Evolutionary conservation across 805 yeast genomes (phyloP).

Genomic region (Pichia paraexigua): DNA sequence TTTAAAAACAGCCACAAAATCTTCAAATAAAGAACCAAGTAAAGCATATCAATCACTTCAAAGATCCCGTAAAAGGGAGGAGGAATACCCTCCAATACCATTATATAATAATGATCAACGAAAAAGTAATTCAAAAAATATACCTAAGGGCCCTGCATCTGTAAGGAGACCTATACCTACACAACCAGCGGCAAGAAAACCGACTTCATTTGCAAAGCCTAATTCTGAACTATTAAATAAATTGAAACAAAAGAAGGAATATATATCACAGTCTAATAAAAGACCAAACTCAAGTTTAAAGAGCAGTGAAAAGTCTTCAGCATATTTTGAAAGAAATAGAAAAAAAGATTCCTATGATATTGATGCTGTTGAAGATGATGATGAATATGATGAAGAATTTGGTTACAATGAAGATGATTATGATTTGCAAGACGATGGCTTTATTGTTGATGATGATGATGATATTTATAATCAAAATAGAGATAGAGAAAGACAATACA

Average conservation of each 20-base stretch:
- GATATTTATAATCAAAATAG: slow-evolving; percentile 37
- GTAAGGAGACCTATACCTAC: background rate
- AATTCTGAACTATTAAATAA: slow-evolving; percentile 45
- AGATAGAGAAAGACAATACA: slow-evolving; percentile 19
- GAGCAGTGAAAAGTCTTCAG: background rate
- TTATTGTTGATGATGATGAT: slow-evolving; percentile 28
- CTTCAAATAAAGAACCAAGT: slow-evolving; percentile 5
- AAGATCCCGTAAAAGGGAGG: slow-evolving; percentile 7
- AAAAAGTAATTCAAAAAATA: background rate
- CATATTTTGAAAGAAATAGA: background rate
- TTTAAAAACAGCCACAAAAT: slow-evolving; percentile 8
- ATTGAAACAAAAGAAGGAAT: slow-evolving; percentile 27
- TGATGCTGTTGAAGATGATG: slow-evolving; percentile 28
- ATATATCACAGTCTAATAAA: background rate
- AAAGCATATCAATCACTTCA: slow-evolving; percentile 11
- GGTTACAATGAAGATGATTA: slow-evolving; percentile 27
- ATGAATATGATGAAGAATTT: slow-evolving; percentile 26
- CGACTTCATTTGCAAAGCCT: slow-evolving; percentile 42
- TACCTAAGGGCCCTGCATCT: background rate
- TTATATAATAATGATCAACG: background rate
- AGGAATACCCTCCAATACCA: background rate
- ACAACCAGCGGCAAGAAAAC: background rate
- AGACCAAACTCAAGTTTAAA: background rate
- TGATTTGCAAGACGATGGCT: slow-evolving; percentile 34
- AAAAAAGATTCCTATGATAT: slow-evolving; percentile 22